These are phyloP conservation scores for Fusarium staphyleae DNA, from an alignment of 2,329 filamentous ascomycete species.

Conservation along the genomic window DNA sequence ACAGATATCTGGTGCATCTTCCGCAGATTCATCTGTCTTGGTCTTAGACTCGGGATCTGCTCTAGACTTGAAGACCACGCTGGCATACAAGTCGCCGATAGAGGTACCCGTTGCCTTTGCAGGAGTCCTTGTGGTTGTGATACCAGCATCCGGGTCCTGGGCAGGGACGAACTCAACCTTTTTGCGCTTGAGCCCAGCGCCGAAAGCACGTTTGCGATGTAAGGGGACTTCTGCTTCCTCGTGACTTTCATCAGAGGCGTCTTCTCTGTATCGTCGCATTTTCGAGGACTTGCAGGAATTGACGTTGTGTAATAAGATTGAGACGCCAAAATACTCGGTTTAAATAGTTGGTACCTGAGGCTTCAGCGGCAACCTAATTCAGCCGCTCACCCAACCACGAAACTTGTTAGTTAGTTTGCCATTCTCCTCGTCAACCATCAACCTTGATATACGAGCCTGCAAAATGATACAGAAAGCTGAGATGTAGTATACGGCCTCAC, in stretches of 20 bases:
- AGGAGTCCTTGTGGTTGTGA: conserved; percentile 27
- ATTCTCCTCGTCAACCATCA: too few relatives aligned
- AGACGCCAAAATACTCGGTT: neutral
- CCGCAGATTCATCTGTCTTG: conserved; percentile 30
- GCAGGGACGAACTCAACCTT: conserved; percentile 66
- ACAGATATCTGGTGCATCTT: conserved; percentile 39
- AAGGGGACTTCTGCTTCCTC: conserved; percentile 59
- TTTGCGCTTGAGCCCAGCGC: conserved; percentile 62
- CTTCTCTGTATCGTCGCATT: conserved; percentile 41
- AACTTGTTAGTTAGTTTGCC: too few relatives aligned
- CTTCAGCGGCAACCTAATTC: neutral
- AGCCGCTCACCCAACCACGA: too few relatives aligned
- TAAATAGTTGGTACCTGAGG: conserved; percentile 10
- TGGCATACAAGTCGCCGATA: conserved; percentile 68
- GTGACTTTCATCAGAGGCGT: conserved; percentile 38
- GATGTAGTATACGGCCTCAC: too few relatives aligned
- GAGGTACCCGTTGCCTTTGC: conserved; percentile 29
- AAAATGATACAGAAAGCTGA: neutral
- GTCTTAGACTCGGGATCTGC: conserved; percentile 8
- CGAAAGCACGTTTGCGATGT: conserved; percentile 61
- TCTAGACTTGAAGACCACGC: conserved; percentile 62
- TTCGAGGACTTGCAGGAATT: too few relatives aligned
- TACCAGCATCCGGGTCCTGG: conserved; percentile 47
- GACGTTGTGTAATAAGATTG: neutral
- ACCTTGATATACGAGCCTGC: neutral